Base-by-base conservation (phyloP, 352 stramenopile species). In the Pythium biforme region DNA sequence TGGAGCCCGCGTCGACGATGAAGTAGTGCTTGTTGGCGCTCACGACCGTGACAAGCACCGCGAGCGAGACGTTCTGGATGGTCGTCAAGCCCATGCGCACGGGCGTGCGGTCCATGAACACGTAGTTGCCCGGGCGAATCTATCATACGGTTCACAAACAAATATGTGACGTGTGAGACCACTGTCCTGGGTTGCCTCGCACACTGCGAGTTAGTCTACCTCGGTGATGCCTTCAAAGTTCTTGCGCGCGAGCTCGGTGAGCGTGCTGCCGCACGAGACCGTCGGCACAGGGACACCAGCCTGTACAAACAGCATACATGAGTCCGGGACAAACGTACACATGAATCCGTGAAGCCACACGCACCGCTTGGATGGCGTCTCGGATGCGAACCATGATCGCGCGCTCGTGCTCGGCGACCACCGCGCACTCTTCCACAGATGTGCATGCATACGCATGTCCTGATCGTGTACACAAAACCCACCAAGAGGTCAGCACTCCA, bases 11-110 rank as follows among this genome's bases (percentile, higher is more conserved):
- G 58, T 90, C 83, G 25, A 92, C 66, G 55, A 92, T 89, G 62
- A 92, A 89, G 58, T 89, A 79, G 76, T 82, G 72, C 57, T 80
- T 77, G 66, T 87, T 90, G 22, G 79, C 70, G 60, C 81, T 92
- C 50, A 92, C 81, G 26, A 92, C 81, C 6, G 81, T 92, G 3
- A 71, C 69, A 3, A 89, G 50, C 53, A 92, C 70, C 5, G 68
- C 71, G 20, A 92, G 66, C 17, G 80, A 75, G 10, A 92, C 77
- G 54, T 89, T 70, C 59, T 87, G 59, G 50, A 89, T 68, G 15
- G 68, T 79, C 49, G 76, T 84, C 14, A 90, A 50, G 1, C 83
- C 83, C 45, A 88, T 90, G 37, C 75, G 72, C 27, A 92, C 75
- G 7, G 83, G 83, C 19, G 83, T 92, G 54, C 83, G 83, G 55